Evolutionary conservation across 108 stramenopile genomes (phyloP).

Genomic region (Cyclotella kingstonii): DNA sequence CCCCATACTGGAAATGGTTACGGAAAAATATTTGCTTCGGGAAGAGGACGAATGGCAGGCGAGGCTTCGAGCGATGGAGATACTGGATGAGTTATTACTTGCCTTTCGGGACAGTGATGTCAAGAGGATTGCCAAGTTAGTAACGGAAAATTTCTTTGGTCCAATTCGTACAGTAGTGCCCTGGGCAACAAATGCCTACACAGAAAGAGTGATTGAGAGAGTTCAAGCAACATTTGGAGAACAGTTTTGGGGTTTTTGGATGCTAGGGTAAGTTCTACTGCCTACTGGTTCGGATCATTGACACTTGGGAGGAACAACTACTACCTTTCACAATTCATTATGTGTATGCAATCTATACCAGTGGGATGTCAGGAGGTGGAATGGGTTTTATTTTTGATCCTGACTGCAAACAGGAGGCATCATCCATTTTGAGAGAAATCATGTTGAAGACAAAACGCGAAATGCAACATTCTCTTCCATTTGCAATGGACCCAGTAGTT

Average conservation of each 20-base stretch:
- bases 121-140: constrained; percentile 42
- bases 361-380: constrained; percentile 47
- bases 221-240: constrained; percentile 45
- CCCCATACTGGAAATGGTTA: constrained; percentile 63
- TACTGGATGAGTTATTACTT: constrained; percentile 53
- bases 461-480: constrained; percentile 55
- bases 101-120: constrained; percentile 46
- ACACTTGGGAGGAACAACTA: not conserved
- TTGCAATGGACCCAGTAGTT: constrained; percentile 65
- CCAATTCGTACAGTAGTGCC: constrained; percentile 53
- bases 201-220: constrained; percentile 53
- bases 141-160: constrained; percentile 59
- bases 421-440: constrained; percentile 42
- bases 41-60: constrained; percentile 55
- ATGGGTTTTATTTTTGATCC: constrained; percentile 70
- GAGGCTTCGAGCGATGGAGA: constrained; percentile 47
- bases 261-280: constrained; percentile 36
- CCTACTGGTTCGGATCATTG: not conserved
- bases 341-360: not conserved
- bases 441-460: constrained; percentile 53
- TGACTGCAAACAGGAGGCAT: constrained; percentile 37
- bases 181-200: constrained; percentile 59
- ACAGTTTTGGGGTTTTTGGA: constrained; percentile 57
- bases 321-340: not conserved
- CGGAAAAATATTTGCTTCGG: constrained; percentile 60